phyloP scores from a whole-genome alignment of 1,284 basidiomycete genomes.

The Singerocomus inundabilis region DNA sequence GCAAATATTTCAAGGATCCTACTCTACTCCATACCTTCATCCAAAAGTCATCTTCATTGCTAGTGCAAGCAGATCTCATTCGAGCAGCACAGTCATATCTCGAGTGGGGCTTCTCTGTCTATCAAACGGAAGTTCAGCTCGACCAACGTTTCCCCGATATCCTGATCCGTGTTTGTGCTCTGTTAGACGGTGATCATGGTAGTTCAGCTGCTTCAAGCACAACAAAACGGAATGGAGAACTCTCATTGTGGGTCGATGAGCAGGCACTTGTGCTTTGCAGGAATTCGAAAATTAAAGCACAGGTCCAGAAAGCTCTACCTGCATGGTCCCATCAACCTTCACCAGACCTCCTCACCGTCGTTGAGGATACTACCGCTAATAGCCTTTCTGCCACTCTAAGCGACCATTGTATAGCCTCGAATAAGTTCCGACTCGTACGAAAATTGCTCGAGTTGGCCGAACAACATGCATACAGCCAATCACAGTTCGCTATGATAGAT shows the following conservation, averaged over 20 bases:
- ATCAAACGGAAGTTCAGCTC: constrained; percentile 38
- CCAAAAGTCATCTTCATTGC: constrained; percentile 63
- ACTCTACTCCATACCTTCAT: constrained; percentile 67
- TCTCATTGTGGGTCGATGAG: constrained; percentile 64
- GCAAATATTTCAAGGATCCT: constrained; percentile 53
- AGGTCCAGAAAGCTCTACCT: constrained; percentile 57
- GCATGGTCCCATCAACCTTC: constrained; percentile 70
- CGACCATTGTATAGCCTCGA: constrained; percentile 56
- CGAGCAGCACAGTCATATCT: constrained; percentile 71
- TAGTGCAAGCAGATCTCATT: constrained; percentile 69
- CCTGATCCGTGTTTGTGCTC: constrained; percentile 60
- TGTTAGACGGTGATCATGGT: constrained; percentile 49
- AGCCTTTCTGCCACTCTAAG: constrained; percentile 53
- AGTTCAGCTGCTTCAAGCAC: constrained; percentile 32
- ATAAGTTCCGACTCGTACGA: constrained; percentile 75
- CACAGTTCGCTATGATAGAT: constrained; percentile 54
- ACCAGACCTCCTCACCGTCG: constrained; percentile 41
- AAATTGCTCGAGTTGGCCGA: constrained; percentile 50
- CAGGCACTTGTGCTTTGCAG: constrained; percentile 46
- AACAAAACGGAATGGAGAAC: constrained; percentile 41
- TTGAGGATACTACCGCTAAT: constrained; percentile 43
- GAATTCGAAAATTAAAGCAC: constrained; percentile 38
- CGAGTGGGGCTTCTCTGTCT: constrained; percentile 68
- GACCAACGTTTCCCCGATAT: constrained; percentile 61
- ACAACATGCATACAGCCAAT: constrained; percentile 37